Base-by-base conservation (phyloP, 2,329 filamentous ascomycete genomes). In the Didymella segeticola region DNA sequence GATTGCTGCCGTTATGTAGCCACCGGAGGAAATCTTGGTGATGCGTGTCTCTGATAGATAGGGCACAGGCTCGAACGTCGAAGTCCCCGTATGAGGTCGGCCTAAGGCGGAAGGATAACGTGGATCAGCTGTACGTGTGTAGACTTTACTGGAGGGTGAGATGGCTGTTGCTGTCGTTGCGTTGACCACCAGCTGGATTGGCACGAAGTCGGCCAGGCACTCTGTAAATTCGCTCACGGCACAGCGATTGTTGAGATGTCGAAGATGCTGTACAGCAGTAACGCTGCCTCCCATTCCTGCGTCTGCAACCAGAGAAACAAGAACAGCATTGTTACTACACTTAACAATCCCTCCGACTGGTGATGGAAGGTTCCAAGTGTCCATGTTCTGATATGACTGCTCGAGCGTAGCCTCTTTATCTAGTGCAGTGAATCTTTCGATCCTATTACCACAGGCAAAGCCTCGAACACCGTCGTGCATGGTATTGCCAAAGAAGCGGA, bases 1-100 rank as follows among this genome's bases (percentile, higher is more conserved):
- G 11, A 73, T 12, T 0, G 69, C 70, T n/a, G 66, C 68, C n/a
- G 62, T 67, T 57, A 72, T 64, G 12, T 68, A 70, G 0, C 72
- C 71, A 1, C 71, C 71, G 0, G 65, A 67, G 1, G 65, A 64
- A 19, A 73, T 61, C 22, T 61, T 67, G 1, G 12, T 15, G 15
- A 72, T 53, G 7, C 15, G 15, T 6, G 58, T 69, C 19, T 72
- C 61, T 1, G 59, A 63, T 2, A 74, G 58, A 37, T 70, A 74
- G 6, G 63, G 58, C 9, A 73, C 46, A 2, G 54, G 43, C 9
- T 57, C 42, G 31, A 63, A 60, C 4, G 23, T n/a, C 3, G 41
- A n/a, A 6, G 11, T 27, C 4, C 41, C 38, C 6, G 48, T 50
- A 6, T 53, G 50, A 1, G 59, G 43, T 2, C 70, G 65, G 11